phyloP scores from a whole-genome alignment of 2,329 filamentous ascomycete species.

The Fusarium lyarnte region DNA sequence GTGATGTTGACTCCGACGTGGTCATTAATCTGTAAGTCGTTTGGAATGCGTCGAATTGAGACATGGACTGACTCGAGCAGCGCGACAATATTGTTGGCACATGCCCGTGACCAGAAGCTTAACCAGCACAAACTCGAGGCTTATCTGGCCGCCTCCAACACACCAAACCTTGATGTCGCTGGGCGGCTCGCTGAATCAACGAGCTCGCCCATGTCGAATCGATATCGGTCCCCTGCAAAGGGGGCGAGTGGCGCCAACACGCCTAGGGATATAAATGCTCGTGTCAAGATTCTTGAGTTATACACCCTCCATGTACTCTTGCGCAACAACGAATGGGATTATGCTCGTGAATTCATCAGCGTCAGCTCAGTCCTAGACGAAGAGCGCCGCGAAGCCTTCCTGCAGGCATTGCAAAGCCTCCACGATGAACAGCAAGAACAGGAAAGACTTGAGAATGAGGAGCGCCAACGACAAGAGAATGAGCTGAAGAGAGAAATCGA shows the following conservation, averaged over 20 bases:
- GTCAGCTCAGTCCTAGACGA: conserved; percentile 90
- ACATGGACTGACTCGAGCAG: conserved; percentile 57
- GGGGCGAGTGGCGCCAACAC: conserved; percentile 76
- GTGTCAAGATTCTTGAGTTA: conserved; percentile 92
- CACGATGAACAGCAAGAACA: conserved; percentile 84
- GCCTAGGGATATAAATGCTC: conserved; percentile 82
- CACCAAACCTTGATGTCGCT: conserved; percentile 77
- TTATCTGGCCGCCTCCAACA: conserved; percentile 81
- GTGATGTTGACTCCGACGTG: conserved; percentile 92
- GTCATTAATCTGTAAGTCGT: conserved; percentile 81
- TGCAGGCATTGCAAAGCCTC: conserved; percentile 84
- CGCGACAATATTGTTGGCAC: conserved; percentile 89
- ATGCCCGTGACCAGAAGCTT: conserved; percentile 81
- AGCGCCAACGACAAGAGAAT: conserved; percentile 65
- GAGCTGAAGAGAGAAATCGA: conserved; percentile 65
- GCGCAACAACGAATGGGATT: conserved; percentile 95
- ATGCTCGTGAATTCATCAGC: conserved; percentile 89
- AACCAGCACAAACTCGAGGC: conserved; percentile 91
- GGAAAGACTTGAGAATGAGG: conserved; percentile 72
- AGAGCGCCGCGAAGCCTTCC: conserved; percentile 87
- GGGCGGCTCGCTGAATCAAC: conserved; percentile 66
- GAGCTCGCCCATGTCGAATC: conserved; percentile 43
- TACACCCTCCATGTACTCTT: conserved; percentile 96
- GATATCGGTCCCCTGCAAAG: conserved; percentile 58
- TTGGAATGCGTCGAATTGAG: conserved; percentile 10